Conservation (phyloP, 306 rosid species). For the Inga leiocalycina region DNA sequence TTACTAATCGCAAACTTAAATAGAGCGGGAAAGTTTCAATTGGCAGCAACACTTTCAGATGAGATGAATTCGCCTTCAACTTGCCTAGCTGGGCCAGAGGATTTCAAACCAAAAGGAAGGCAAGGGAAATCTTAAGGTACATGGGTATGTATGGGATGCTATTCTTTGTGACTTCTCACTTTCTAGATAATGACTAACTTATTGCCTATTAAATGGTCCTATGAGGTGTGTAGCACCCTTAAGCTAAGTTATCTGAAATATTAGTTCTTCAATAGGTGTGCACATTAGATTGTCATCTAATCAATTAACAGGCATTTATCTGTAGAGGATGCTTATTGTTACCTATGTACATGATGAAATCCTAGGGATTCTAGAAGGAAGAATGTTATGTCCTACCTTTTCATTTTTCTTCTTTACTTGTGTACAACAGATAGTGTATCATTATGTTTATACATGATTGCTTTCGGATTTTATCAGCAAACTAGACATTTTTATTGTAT, state of each 20-base stretch:
- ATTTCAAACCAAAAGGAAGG: conserved; percentile 55
- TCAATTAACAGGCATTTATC: background rate
- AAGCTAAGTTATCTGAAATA: background rate
- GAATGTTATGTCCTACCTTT: background rate
- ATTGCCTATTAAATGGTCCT: background rate
- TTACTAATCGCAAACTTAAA: conserved; percentile 55
- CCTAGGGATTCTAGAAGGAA: too few relatives aligned
- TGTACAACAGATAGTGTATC: too few relatives aligned
- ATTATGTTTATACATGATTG: background rate
- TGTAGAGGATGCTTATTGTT: background rate
- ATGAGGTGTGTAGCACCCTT: background rate
- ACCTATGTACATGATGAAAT: background rate
- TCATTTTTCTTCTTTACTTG: too few relatives aligned
- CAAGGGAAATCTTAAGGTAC: conserved; percentile 29
- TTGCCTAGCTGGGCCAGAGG: conserved; percentile 54
- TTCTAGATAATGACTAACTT: conserved; percentile 2
- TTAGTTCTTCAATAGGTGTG: background rate
- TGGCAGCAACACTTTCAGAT: conserved; percentile 56
- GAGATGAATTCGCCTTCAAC: conserved; percentile 67
- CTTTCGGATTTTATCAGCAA: background rate
- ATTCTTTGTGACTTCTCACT: conserved; percentile 13
- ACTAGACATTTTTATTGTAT: background rate
- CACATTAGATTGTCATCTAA: background rate
- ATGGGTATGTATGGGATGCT: conserved; percentile 10
- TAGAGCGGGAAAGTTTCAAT: conserved; percentile 65